Conservation (phyloP, 306 rosid genomes). For the Delonix regia region DNA sequence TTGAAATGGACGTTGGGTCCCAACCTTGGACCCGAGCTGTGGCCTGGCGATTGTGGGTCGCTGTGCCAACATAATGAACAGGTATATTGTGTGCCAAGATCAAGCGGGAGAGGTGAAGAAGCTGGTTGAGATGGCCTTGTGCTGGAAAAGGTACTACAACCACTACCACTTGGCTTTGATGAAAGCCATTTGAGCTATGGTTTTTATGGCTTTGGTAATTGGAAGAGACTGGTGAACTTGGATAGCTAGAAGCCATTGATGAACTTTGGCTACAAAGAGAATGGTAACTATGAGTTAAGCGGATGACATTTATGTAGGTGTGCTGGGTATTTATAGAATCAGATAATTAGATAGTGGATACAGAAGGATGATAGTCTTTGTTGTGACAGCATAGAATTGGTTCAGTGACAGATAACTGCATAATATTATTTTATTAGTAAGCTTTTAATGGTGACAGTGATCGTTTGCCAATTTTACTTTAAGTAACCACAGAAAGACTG, state of each 20-base stretch:
- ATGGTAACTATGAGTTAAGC: neutral
- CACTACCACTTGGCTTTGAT: slow-evolving; percentile 43
- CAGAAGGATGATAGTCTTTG: neutral
- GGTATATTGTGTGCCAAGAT: slow-evolving; percentile 51
- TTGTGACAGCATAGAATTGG: neutral
- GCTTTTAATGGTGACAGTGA: neutral
- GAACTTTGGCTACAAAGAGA: neutral
- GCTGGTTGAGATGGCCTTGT: slow-evolving; percentile 82
- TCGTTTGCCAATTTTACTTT: neutral
- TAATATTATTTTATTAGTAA: neutral
- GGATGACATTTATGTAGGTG: neutral
- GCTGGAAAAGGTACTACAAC: slow-evolving; percentile 62
- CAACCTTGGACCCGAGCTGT: slow-evolving; percentile 52
- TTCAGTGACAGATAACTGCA: neutral
- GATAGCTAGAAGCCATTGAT: neutral
- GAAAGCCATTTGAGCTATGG: slow-evolving; percentile 7
- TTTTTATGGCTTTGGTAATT: slow-evolving; percentile 14
- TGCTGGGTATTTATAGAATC: neutral
- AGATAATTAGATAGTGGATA: neutral
- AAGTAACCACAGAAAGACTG: neutral
- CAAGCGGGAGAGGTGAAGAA: slow-evolving; percentile 63
- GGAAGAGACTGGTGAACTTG: slow-evolving; percentile 33
- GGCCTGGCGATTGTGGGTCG: slow-evolving; percentile 61
- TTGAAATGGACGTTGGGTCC: slow-evolving; percentile 41
- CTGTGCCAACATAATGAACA: slow-evolving; percentile 54